Evolutionary conservation across 768 basidiomycete species (phyloP).

Genomic region (Amanita subjunquillea): DNA sequence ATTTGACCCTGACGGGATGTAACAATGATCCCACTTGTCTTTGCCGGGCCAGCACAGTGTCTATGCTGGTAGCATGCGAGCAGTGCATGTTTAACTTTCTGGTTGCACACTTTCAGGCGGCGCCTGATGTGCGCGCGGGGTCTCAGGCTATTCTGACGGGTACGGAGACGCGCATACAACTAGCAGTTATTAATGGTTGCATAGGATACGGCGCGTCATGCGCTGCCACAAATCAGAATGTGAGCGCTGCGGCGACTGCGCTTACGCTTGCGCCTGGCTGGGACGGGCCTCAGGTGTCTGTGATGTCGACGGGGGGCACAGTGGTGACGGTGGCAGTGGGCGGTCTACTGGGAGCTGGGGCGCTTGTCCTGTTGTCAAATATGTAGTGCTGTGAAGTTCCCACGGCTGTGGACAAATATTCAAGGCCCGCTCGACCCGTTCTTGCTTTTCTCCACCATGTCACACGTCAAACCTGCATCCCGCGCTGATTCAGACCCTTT

Average conservation of each 20-base stretch:
- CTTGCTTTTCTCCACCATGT: constrained; percentile 29
- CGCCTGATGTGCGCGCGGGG: constrained; percentile 45
- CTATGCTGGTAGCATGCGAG: constrained; percentile 41
- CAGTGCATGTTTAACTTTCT: constrained; percentile 57
- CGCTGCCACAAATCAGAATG: constrained; percentile 22
- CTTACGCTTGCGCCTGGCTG: constrained; percentile 40
- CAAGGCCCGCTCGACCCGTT: constrained; percentile 3
- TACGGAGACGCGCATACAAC: constrained; percentile 16
- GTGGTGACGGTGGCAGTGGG: constrained; percentile 34
- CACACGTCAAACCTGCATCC: constrained; percentile 42
- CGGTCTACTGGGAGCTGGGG: constrained; percentile 35
- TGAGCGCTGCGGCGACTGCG: constrained; percentile 26
- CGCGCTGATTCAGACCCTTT: constrained; percentile 25
- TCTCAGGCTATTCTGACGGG: constrained; percentile 50
- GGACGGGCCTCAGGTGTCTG: constrained; percentile 48
- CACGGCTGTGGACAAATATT: constrained; percentile 13
- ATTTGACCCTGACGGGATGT: constrained; percentile 27
- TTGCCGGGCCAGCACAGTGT: constrained; percentile 34
- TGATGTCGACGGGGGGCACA: constrained; percentile 33
- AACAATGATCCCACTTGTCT: constrained; percentile 39
- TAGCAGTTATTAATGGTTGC: constrained; percentile 2
- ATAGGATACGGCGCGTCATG: constrained; percentile 52
- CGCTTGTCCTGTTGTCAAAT: constrained; percentile 43
- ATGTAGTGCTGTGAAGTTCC: constrained; percentile 23
- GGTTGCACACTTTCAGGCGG: constrained; percentile 35